phyloP scores from a whole-genome alignment of 1,284 basidiomycete genomes.

The Puccinia triticina region DNA sequence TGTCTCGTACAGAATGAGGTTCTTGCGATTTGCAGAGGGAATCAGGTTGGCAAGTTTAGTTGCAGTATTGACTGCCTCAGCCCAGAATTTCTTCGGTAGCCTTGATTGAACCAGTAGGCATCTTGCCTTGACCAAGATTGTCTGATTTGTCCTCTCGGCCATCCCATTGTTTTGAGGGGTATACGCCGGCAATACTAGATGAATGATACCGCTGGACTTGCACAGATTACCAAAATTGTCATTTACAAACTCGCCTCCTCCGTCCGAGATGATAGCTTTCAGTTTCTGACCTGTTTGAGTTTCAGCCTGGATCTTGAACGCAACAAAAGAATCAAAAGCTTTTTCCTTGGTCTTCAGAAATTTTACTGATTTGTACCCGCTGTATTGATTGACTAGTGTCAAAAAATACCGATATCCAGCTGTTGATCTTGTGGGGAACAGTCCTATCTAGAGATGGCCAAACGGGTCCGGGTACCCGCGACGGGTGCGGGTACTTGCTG shows the following conservation, averaged over 20 bases:
- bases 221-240: not conserved
- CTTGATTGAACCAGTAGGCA: not conserved
- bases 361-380: not conserved
- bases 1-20: not conserved
- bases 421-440: conserved; percentile 61
- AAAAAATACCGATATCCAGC: not conserved
- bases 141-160: not conserved
- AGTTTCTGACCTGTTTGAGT: not conserved
- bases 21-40: not conserved
- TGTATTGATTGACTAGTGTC: not conserved
- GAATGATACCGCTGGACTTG: not conserved
- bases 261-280: not conserved
- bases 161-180: conserved; percentile 31
- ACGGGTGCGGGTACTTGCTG: too few relatives aligned
- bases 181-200: not conserved
- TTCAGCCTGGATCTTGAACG: not conserved
- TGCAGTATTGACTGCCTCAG: conserved; percentile 20
- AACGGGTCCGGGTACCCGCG: too few relatives aligned
- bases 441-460: too few relatives aligned
- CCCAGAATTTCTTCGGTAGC: conserved; percentile 2
- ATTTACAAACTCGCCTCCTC: conserved; percentile 32
- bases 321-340: not conserved
- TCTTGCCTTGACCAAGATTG: conserved; percentile 16
- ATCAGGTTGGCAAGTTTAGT: not conserved
- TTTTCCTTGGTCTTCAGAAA: not conserved